A percentile compares a stretch with the other conserved stretches of the same genome.
Evolutionary conservation across 2,329 filamentous ascomycete species (phyloP).

Genomic region (Hymenotorrendiella dingleyae): DNA sequence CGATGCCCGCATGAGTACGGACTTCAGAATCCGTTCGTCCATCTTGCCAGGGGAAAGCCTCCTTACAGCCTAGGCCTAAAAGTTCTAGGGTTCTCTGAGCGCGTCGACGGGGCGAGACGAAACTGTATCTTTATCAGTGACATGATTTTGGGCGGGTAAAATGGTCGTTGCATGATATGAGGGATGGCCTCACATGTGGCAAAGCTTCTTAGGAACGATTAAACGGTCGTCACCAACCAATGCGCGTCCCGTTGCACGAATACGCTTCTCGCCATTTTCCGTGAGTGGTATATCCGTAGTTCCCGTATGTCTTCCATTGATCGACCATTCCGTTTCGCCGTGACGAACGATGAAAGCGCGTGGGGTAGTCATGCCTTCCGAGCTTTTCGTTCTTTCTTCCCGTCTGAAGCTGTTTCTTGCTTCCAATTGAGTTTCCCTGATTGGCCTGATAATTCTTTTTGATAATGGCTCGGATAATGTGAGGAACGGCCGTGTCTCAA

Average conservation of each 20-base stretch:
- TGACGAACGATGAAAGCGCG: constrained; percentile 80
- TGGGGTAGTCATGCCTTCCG: constrained; percentile 44
- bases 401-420: no score
- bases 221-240: constrained; percentile 78
- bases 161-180: not conserved
- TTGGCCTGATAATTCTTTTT: no score
- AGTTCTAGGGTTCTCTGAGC: constrained; percentile 89
- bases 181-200: constrained; percentile 66
- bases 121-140: constrained; percentile 40
- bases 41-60: constrained; percentile 63
- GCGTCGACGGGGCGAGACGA: constrained; percentile 79
- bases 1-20: constrained; percentile 53
- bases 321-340: constrained; percentile 93
- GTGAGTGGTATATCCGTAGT: constrained; percentile 83
- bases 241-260: constrained; percentile 72
- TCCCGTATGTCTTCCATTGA: constrained; percentile 80
- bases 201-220: constrained; percentile 75
- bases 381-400: not conserved
- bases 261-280: constrained; percentile 69
- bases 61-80: constrained; percentile 65
- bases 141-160: not conserved
- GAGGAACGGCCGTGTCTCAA: no score
- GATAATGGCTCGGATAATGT: no score
- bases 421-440: no score
- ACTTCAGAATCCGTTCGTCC: constrained; percentile 39